These are phyloP conservation scores for Phyllosticta citriasiana DNA, from an alignment of 2,329 filamentous ascomycete genomes.

Conservation along the genomic window DNA sequence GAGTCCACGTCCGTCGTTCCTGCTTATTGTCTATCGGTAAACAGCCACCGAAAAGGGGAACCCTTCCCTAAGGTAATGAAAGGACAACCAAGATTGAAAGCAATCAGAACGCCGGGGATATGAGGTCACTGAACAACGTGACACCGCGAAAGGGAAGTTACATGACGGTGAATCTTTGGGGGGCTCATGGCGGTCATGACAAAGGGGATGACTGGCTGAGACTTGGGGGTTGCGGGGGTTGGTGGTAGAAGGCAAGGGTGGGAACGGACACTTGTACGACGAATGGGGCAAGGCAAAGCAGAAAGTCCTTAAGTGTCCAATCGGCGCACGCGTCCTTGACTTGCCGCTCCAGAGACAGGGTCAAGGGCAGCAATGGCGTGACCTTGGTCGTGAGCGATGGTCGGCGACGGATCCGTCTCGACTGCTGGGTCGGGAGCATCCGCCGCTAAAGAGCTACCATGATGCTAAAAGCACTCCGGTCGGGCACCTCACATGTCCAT, in stretches of 20 bases:
- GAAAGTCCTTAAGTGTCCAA: conserved; percentile 4
- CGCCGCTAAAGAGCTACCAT: neutral
- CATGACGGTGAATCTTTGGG: conserved; percentile 12
- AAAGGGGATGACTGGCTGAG: conserved; percentile 10
- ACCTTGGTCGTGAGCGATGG: conserved; percentile 4
- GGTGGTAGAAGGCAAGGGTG: neutral
- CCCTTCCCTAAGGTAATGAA: conserved; percentile 5
- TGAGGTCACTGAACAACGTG: conserved; percentile 9
- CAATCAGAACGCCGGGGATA: conserved; percentile 11
- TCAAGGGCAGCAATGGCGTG: conserved; percentile 3
- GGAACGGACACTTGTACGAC: conserved; percentile 4
- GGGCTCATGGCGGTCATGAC: conserved; percentile 11
- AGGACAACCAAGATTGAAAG: conserved; percentile 8
- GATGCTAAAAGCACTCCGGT: neutral
- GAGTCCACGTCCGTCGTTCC: conserved; percentile 1
- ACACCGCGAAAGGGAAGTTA: conserved; percentile 9
- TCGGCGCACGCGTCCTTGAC: conserved; percentile 2
- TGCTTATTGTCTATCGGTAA: conserved; percentile 7
- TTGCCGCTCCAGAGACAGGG: neutral
- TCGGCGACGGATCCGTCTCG: conserved; percentile 1
- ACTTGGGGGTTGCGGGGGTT: neutral
- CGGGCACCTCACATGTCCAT: conserved; percentile 59
- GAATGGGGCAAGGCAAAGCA: conserved; percentile 3
- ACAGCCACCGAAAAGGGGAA: conserved; percentile 6
- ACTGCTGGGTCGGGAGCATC: neutral